Base-by-base conservation (phyloP, 2,329 filamentous ascomycete species). In the Colletotrichum destructivum region DNA sequence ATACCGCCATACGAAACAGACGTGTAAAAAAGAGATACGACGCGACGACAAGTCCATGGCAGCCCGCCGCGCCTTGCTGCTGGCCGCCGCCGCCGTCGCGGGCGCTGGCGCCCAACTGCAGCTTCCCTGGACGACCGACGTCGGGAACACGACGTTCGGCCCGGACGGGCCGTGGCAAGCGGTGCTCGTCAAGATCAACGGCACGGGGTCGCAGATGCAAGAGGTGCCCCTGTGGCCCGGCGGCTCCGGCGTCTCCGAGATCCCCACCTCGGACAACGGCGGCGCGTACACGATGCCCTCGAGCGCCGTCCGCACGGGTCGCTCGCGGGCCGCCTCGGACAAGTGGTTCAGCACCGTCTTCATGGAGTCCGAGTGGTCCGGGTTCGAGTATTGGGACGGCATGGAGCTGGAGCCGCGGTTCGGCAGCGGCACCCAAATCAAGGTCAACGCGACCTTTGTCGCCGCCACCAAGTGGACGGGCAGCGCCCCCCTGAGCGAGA, bases 161-260 rank as follows among this genome's bases (percentile, higher is more conserved):
- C 68, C 62, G 16, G 62, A 71, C 16, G 68, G 68, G 1, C 68
- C 68, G 5, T 71, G 62, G 62, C 68, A 71, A 26, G 62, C 68
- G 5, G 15, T 46, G 8, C n/a, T n/a, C 31, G 12, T 62, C 3
- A 18, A 13, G 2, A 16, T 64, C 35, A 57, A 59, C 8, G 60
- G 18, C 11, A 38, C n/a, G 18, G 44, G 31, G 31, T 31, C 31
- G 31, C 31, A n/a, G 9, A 47, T n/a, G 18, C 16, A 47, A 11
- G 7, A 21, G 15, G 23, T 51, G 21, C 60, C 66, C 2, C 44
- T 69, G 1, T 69, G 66, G 66, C 66, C 60, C 3, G 31, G 60
- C 23, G 60, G 66, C 3, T 63, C 60, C 18, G 9, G 12, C 16
- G 9, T 46, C 13, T 63, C 66, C 11, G 60, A 51, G n/a, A 26